Evolutionary conservation across 2,329 filamentous ascomycete species (phyloP).

Genomic region (Chaetomium globosum): DNA sequence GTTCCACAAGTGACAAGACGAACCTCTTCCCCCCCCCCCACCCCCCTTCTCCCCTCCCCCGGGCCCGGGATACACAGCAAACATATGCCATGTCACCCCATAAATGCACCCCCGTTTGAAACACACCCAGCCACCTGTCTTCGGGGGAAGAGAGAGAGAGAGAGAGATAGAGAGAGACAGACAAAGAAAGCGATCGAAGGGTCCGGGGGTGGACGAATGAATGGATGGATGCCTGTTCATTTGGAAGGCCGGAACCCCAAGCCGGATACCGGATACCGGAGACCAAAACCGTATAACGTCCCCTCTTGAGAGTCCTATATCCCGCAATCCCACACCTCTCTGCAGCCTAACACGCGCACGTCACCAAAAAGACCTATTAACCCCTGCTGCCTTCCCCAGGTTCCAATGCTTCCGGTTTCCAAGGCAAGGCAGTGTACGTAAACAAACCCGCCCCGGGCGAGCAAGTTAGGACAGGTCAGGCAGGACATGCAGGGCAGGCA

Average conservation of each 20-base stretch:
- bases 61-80: too few relatives aligned
- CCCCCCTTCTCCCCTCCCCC: too few relatives aligned
- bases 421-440: background rate
- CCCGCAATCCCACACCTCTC: background rate
- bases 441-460: background rate
- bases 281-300: conserved; percentile 14
- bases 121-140: background rate
- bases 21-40: too few relatives aligned
- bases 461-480: background rate
- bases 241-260: conserved; percentile 19
- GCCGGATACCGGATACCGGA: conserved; percentile 17
- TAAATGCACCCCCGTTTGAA: background rate
- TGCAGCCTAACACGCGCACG: conserved; percentile 21
- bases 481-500: background rate
- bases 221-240: conserved; percentile 27
- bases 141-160: background rate
- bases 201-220: background rate
- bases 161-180: too few relatives aligned
- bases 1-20: too few relatives aligned
- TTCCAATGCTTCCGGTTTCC: background rate
- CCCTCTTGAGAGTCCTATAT: background rate
- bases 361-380: conserved; percentile 12
- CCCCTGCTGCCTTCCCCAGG: conserved; percentile 16
- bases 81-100: background rate
- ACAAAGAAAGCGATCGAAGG: background rate